Evolutionary conservation across 352 stramenopile genomes (phyloP).

Genomic region (Globisporangium emineosum): DNA sequence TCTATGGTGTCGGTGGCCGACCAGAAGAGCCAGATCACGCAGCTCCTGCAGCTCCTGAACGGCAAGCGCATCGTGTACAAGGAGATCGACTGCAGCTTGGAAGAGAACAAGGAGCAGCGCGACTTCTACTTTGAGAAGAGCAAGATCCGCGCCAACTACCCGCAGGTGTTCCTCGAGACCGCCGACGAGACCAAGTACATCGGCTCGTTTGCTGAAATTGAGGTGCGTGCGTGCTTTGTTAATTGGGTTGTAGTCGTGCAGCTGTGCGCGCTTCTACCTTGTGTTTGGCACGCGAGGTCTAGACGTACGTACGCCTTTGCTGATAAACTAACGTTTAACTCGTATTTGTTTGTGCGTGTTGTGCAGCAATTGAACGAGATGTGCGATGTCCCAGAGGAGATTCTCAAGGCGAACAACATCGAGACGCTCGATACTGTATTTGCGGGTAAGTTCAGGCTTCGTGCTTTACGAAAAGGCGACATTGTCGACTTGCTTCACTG

Average conservation of each 20-base stretch:
- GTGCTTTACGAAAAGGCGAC: background rate
- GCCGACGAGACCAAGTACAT: conserved; percentile 54
- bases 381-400: conserved; percentile 71
- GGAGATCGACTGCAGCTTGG: conserved; percentile 77
- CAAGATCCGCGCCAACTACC: conserved; percentile 80
- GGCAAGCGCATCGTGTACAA: conserved; percentile 70
- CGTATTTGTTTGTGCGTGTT: background rate
- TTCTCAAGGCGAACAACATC: conserved; percentile 77
- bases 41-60: conserved; percentile 66
- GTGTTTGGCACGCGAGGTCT: background rate
- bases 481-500: background rate
- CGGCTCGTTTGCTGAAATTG: conserved; percentile 78
- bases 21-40: conserved; percentile 75
- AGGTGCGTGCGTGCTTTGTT: conserved; percentile 31
- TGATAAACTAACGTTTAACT: too few species aligned
- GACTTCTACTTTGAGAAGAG: conserved; percentile 79
- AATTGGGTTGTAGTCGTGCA: background rate
- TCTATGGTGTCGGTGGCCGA: conserved; percentile 73
- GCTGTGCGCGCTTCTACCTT: background rate
- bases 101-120: conserved; percentile 72
- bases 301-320: background rate
- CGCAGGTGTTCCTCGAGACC: conserved; percentile 75
- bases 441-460: conserved; percentile 37
- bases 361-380: conserved; percentile 78
- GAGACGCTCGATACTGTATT: conserved; percentile 71